These are phyloP conservation scores for Colletotrichum gloeosporioides DNA, from an alignment of 2,329 filamentous ascomycete genomes.

Conservation along the genomic window DNA sequence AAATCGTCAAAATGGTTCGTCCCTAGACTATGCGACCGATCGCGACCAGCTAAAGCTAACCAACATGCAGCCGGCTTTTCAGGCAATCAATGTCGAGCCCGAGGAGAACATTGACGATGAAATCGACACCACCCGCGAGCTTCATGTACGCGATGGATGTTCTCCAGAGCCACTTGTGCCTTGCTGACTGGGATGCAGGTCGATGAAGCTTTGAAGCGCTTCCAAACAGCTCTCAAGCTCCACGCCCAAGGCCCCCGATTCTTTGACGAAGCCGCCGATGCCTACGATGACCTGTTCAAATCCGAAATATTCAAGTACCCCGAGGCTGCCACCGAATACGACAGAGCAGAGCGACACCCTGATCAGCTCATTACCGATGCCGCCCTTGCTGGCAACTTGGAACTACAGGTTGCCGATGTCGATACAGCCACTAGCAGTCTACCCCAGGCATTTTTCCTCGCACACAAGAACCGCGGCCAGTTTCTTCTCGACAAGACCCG, in stretches of 20 bases:
- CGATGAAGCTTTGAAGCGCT: constrained; percentile 94
- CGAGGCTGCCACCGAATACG: constrained; percentile 85
- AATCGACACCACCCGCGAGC: constrained; percentile 92
- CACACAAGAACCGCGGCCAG: constrained; percentile 95
- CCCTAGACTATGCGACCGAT: background rate
- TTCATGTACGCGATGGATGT: constrained; percentile 65
- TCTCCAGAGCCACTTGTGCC: background rate
- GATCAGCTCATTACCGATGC: constrained; percentile 55
- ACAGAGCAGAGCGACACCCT: constrained; percentile 67
- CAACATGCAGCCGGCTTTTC: constrained; percentile 66
- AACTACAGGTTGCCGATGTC: constrained; percentile 63
- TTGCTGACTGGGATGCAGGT: constrained; percentile 57
- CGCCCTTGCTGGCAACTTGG: constrained; percentile 54
- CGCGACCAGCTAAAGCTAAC: background rate
- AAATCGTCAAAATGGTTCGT: constrained; percentile 4
- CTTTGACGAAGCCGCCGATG: constrained; percentile 77
- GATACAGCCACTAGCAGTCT: constrained; percentile 82
- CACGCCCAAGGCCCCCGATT: constrained; percentile 84
- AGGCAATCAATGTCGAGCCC: constrained; percentile 91
- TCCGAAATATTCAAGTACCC: constrained; percentile 95
- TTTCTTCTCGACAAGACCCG: constrained; percentile 81
- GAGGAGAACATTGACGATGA: constrained; percentile 92
- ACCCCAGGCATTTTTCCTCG: constrained; percentile 88
- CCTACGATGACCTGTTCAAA: constrained; percentile 84
- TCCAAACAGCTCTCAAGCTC: constrained; percentile 87